Evolutionary conservation across 768 basidiomycete species (phyloP).

Genomic region (Leucosporidium yakuticum): DNA sequence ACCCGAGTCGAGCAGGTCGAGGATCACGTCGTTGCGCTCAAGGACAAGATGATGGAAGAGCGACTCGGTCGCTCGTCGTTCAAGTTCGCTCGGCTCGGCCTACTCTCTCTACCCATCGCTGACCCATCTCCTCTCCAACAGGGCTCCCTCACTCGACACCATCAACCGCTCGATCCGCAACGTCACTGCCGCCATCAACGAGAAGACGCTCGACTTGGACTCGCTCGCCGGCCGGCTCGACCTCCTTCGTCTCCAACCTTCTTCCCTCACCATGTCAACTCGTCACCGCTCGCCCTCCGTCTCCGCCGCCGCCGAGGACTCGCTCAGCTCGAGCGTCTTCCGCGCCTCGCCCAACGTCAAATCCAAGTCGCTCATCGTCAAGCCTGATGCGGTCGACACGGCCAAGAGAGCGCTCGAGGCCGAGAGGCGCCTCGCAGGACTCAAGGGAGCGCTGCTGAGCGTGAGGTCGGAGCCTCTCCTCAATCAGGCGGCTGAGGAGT

Average conservation of each 20-base stretch:
- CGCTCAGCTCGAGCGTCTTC: constrained; percentile 13
- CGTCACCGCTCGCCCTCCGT: constrained; percentile 4
- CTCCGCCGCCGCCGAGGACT: constrained; percentile 21
- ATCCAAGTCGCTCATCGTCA: neutral
- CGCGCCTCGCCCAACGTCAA: constrained; percentile 42
- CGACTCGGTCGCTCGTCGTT: constrained; percentile 18
- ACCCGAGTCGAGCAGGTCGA: constrained; percentile 75
- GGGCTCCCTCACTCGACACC: constrained; percentile 76
- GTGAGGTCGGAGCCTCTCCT: constrained; percentile 61
- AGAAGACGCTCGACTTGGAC: constrained; percentile 42
- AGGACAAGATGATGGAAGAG: constrained; percentile 62
- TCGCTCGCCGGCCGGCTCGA: constrained; percentile 41
- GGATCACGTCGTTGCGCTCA: constrained; percentile 60
- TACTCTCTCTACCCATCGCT: constrained; percentile 1
- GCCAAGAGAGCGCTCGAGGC: constrained; percentile 77
- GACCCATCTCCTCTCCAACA: constrained; percentile 40
- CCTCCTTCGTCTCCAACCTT: constrained; percentile 27
- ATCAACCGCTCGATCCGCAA: constrained; percentile 78
- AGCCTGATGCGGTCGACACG: constrained; percentile 32
- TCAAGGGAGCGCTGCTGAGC: constrained; percentile 62
- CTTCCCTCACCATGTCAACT: neutral
- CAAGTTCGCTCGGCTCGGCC: constrained; percentile 14
- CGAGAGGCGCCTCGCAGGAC: constrained; percentile 62
- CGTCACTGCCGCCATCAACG: constrained; percentile 53
- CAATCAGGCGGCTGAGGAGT: constrained; percentile 43